Conservation (phyloP, 2,329 filamentous ascomycete species). For the Sporothrix dimorphospora region DNA sequence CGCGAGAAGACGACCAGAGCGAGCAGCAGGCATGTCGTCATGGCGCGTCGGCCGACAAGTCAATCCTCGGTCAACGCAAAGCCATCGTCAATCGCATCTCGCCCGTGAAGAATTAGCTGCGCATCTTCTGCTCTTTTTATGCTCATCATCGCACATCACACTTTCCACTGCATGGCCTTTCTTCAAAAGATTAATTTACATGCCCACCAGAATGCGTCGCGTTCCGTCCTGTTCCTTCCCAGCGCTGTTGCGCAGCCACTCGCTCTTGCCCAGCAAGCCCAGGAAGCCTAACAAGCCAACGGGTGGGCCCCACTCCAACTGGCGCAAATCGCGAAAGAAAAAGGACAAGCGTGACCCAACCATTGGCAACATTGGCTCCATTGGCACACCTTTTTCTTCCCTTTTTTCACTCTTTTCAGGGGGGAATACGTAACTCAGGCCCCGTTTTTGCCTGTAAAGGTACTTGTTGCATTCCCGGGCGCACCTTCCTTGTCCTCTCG, state of each 20-base stretch:
- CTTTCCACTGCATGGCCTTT: background rate
- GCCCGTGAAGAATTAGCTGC: background rate
- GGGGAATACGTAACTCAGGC: background rate
- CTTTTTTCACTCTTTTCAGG: too few species aligned
- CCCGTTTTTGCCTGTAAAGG: background rate
- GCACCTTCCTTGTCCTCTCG: background rate
- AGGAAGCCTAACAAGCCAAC: background rate
- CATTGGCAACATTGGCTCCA: constrained; percentile 9
- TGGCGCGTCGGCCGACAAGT: background rate
- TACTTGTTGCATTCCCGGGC: background rate
- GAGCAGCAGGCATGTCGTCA: constrained; percentile 6
- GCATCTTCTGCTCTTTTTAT: background rate
- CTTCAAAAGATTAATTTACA: background rate
- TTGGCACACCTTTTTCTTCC: background rate
- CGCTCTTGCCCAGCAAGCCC: background rate
- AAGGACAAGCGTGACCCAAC: constrained; percentile 7
- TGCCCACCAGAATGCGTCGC: background rate
- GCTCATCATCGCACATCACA: background rate
- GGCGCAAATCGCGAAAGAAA: background rate
- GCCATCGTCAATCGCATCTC: background rate
- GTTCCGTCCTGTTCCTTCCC: background rate
- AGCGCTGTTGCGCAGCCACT: background rate
- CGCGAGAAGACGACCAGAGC: background rate
- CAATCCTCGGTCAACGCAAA: too few species aligned
- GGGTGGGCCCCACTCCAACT: background rate